Conservation (phyloP, 2,329 filamentous ascomycete genomes). For the Ophiostoma montium region DNA sequence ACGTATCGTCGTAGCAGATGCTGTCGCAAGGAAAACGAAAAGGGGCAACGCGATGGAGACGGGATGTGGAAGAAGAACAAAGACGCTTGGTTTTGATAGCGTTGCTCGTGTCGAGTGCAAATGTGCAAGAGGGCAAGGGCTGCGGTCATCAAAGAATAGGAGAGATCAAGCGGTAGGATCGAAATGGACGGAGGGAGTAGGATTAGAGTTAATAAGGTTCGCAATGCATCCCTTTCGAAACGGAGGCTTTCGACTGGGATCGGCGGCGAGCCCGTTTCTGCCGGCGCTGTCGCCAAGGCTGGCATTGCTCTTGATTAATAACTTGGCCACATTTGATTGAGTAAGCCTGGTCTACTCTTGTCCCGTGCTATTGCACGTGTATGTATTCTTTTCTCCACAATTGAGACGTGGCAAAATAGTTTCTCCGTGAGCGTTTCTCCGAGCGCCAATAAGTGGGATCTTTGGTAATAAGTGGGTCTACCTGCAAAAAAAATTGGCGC, state of each 20-base stretch:
- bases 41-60: background rate
- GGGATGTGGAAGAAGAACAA: slow-evolving; percentile 1
- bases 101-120: background rate
- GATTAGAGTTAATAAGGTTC: background rate
- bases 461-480: background rate
- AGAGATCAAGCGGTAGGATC: background rate
- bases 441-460: background rate
- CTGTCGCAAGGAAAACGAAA: background rate
- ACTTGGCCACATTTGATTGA: no score
- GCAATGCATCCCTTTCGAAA: background rate
- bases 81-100: no score
- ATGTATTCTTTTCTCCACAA: background rate
- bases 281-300: background rate
- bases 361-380: background rate
- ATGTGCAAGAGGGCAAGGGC: background rate
- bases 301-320: no score
- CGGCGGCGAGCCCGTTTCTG: slow-evolving; percentile 1
- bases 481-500: slow-evolving; percentile 3
- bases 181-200: no score
- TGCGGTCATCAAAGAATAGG: background rate
- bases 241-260: slow-evolving; percentile 6
- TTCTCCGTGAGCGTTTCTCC: slow-evolving; percentile 6
- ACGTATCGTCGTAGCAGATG: background rate
- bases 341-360: no score
- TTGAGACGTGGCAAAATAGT: background rate